Base-by-base conservation (phyloP, 1,284 basidiomycete species). In the Ustilago bromivora region DNA sequence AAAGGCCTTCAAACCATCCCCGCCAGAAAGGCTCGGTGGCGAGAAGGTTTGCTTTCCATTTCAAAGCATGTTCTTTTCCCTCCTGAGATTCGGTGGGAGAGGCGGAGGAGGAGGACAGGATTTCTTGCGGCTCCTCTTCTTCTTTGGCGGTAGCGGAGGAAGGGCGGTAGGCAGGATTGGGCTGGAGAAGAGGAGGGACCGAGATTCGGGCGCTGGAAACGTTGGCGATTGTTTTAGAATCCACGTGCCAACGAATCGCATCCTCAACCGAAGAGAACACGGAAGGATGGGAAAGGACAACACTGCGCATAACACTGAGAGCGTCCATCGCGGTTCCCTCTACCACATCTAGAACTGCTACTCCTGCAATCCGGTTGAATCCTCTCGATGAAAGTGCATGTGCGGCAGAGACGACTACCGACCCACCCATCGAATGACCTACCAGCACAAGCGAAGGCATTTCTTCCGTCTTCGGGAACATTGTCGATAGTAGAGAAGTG, bases 271-370 rank as follows among this genome's bases (percentile, higher is more conserved):
- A 93, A 57, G 90, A 89, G 85, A 99, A 99, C 0, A 92, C 92
- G 23, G 91, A 90, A 0, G 96, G 97, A 10, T 95, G 90, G 15
- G 92, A 90, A 59, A 92, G 91, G n/a, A 99, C 89, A 32, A 99
- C 91, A 51, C 89, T 90, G 70, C 93, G 91, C 96, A 99, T 99
- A 73, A 93, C 90, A 0, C 93, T 92, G 8, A 99, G 89, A 0
- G 95, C 93, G 54, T 96, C 95, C 41, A 98, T 89, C 0, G 97
- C 96, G n/a, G 94, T 94, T 8, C 96, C 96, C 89, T 99, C 96
- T 0, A 99, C 97, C 8, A 98, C 95, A 81, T 99, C 97, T 1
- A 99, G 88, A 1, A 98, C 95, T 0, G 91, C 90, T 1, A 98
- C 92, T 0, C 97, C 96, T 0, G 90, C 89, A 0, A 98, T 88